Percentiles rank a stretch among this genome's conserved stretches.
Conservation (phyloP, 208 protist species). For the Trypanosoma theileri region DNA sequence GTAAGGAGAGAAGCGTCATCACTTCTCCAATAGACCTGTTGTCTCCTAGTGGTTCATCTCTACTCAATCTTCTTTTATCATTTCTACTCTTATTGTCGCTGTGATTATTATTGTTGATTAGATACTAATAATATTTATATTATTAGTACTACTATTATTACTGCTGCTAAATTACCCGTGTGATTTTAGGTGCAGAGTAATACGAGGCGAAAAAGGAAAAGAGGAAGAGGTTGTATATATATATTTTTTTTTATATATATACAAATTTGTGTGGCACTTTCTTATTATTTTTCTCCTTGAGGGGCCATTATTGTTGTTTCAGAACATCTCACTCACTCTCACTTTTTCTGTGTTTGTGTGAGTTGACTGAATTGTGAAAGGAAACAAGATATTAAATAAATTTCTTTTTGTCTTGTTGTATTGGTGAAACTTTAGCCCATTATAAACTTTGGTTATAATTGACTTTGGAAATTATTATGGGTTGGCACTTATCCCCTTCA, state of each 20-base stretch:
- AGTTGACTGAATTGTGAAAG: no score
- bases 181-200: no score
- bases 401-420: not conserved
- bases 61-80: no score
- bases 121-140: no score
- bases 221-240: not conserved
- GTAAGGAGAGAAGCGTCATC: not conserved
- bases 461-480: slow-evolving; percentile 5
- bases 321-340: not conserved
- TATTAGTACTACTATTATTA: no score
- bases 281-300: slow-evolving; percentile 3
- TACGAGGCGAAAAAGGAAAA: not conserved
- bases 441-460: not conserved
- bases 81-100: no score
- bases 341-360: not conserved
- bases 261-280: not conserved
- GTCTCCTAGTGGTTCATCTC: no score
- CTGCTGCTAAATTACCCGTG: no score
- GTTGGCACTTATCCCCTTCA: not conserved
- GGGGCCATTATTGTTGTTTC: not conserved
- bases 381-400: no score
- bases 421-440: no score
- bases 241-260: slow-evolving; percentile 8
- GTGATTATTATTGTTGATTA: no score
- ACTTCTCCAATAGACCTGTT: no score